Conservation (phyloP, 768 basidiomycete species). For the Auricularia sp. region DNA sequence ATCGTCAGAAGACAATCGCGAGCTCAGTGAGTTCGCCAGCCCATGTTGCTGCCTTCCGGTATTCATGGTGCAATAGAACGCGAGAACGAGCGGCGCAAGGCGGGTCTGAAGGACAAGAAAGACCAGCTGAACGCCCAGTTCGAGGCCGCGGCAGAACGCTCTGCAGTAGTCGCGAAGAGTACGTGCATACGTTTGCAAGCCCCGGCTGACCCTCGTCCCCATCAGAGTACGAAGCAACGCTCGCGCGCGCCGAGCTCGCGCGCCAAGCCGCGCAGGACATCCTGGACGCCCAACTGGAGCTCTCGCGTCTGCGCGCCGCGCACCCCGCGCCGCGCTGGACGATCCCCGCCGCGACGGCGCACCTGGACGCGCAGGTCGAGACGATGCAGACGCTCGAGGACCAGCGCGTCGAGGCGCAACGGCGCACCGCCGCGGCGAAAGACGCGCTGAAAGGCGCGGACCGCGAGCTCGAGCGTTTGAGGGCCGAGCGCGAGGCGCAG, state of each 20-base stretch:
- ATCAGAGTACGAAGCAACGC: slow-evolving; percentile 52
- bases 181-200: too few species aligned
- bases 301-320: slow-evolving; percentile 70
- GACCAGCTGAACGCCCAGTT: slow-evolving; percentile 49
- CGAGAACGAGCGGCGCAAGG: slow-evolving; percentile 64
- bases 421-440: slow-evolving; percentile 42
- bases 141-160: slow-evolving; percentile 49
- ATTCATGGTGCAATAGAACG: slow-evolving; percentile 24
- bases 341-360: slow-evolving; percentile 58
- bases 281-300: slow-evolving; percentile 68
- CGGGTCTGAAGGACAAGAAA: slow-evolving; percentile 54
- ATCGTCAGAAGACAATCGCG: slow-evolving; percentile 69
- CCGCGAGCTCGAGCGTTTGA: slow-evolving; percentile 45
- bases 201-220: too few species aligned
- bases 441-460: slow-evolving; percentile 49
- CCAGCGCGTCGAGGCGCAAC: slow-evolving; percentile 44
- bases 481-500: slow-evolving; percentile 52
- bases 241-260: slow-evolving; percentile 41
- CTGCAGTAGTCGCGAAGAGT: slow-evolving; percentile 24
- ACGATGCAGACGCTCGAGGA: slow-evolving; percentile 73
- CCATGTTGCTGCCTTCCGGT: background rate
- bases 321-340: slow-evolving; percentile 77
- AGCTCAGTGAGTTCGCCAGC: slow-evolving; percentile 21
- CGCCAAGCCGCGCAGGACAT: slow-evolving; percentile 61
- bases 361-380: slow-evolving; percentile 63